Percentiles rank a stretch among this genome's conserved stretches.
Conservation (phyloP, 1,139 yeast species). For the Magnusiomyces sp. region DNA sequence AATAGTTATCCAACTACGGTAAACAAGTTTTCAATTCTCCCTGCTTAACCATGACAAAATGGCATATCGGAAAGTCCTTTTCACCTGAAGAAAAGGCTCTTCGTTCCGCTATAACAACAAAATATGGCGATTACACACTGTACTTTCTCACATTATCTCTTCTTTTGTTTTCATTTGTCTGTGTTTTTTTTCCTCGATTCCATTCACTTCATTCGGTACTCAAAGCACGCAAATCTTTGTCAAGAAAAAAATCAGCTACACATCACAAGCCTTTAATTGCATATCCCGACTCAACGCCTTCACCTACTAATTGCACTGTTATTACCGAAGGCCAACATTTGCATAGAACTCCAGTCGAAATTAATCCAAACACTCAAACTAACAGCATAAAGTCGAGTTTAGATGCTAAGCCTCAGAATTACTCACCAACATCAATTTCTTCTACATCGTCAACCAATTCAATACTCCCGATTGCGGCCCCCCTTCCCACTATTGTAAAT, state of each 20-base stretch:
- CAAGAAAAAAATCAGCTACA: no score
- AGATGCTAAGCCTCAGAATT: neutral
- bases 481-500: no score
- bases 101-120: conserved; percentile 8
- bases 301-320: no score
- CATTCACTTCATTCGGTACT: neutral
- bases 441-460: neutral
- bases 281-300: no score
- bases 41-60: neutral
- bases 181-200: conserved; percentile 7
- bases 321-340: no score
- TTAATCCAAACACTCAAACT: no score
- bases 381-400: no score
- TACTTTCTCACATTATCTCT: conserved; percentile 4
- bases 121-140: conserved; percentile 6
- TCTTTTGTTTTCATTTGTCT: conserved; percentile 2
- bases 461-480: no score
- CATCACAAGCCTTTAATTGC: no score
- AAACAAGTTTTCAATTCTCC: no score
- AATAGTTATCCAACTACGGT: neutral
- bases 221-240: neutral
- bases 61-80: conserved; percentile 6
- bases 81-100: conserved; percentile 7
- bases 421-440: neutral
- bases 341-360: no score